Base-by-base conservation (phyloP, 1,284 basidiomycete genomes). In the Amylostereum chailletii region DNA sequence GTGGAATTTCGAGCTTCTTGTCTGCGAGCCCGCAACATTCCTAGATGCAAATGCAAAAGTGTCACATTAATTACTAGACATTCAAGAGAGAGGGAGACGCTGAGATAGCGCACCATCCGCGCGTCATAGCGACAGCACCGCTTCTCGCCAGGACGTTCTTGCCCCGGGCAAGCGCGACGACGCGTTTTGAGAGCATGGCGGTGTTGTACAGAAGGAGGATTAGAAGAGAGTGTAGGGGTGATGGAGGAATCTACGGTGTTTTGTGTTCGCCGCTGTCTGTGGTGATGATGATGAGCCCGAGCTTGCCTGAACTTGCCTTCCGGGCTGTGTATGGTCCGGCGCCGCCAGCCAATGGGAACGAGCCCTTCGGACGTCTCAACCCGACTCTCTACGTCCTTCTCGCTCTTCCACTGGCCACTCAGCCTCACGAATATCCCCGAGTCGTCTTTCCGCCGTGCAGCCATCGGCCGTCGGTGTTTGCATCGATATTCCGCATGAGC, bases 121-220 rank as follows among this genome's bases (percentile, higher is more conserved):
- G 72, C 48, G 75, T 66, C 58, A 77, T 58, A 31, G 64, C 64
- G 60, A 61, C 53, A 60, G 68, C 62, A 51, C 67, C 65, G 32
- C 67, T 70, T 34, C 66, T 58, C 52, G 69, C 64, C 48, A 75
- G 60, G 30, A 78, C 60, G 51, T 70, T 74, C 54, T 80, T 79
- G 57, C 76, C 72, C 52, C 81, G 81, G 55, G 84, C 83, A 53
- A 83, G 68, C 50, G 79, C 74, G 50, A 86, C 71, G 55, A 87
- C 73, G 57, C 74, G 83, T 73, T 79, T 81, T 61, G 85, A 86
- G 41, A 88, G 71, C 84, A 88, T 88, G 50, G 48, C 45, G 33
- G 33, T 42, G 39, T 39, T 34, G 27, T 33, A 37, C 36, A 38
- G 29, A 31, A 40, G 9, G 9, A 37, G 42, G 11, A 37, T n/a